These are phyloP conservation scores for Apophysomyces elegans DNA, from an alignment of 371 early-diverging fungal genomes.

Conservation along the genomic window DNA sequence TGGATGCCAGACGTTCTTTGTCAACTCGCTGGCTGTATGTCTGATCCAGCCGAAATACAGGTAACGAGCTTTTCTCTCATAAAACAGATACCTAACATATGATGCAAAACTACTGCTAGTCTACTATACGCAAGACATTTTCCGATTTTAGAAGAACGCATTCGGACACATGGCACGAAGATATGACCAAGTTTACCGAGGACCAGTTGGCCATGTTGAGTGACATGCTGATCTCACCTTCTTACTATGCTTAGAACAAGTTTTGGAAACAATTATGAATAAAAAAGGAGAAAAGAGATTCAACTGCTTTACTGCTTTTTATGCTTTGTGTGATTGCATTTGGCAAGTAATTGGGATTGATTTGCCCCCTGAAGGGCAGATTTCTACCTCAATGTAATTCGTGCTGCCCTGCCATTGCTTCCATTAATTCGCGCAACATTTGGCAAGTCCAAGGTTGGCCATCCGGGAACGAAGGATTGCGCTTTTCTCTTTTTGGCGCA, in stretches of 20 bases:
- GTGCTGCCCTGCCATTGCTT: no score
- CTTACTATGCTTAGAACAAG: slow-evolving; percentile 69
- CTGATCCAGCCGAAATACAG: slow-evolving; percentile 88
- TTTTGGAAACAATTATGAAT: no score
- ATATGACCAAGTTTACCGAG: slow-evolving; percentile 74
- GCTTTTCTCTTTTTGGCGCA: no score
- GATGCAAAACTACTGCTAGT: slow-evolving; percentile 30
- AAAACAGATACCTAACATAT: not conserved
- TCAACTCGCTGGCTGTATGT: slow-evolving; percentile 72
- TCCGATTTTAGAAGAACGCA: slow-evolving; percentile 92
- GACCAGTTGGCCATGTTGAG: slow-evolving; percentile 79
- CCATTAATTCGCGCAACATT: no score
- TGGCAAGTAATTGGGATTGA: no score
- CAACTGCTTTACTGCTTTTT: no score
- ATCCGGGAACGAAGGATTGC: no score
- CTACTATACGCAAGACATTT: slow-evolving; percentile 86
- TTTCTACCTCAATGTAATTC: no score
- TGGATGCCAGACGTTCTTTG: slow-evolving; percentile 90
- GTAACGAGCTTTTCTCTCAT: slow-evolving; percentile 30
- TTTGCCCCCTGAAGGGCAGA: no score
- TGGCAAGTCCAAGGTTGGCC: no score
- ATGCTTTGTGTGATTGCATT: no score
- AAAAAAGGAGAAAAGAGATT: no score
- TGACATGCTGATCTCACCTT: slow-evolving; percentile 88
- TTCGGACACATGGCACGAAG: slow-evolving; percentile 94